Evolutionary conservation across 495 filamentous ascomycete genomes (phyloP), one percentile per base, ranked within the genome.

Genomic region (Aspergillus taichungensis): DNA sequence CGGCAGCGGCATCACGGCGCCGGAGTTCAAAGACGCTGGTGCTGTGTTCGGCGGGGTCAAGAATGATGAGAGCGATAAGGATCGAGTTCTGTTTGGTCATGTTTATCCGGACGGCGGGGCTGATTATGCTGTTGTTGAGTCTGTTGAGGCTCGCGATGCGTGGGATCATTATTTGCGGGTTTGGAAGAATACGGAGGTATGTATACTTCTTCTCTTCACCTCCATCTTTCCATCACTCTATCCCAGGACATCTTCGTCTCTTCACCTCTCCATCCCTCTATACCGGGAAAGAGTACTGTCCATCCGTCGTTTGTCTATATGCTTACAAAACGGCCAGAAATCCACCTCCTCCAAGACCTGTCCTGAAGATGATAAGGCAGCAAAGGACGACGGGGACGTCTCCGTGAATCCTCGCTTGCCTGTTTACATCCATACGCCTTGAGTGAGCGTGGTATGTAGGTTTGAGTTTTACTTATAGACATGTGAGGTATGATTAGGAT

Each of bases 61-160:
- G 40, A 41, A 40, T 6, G 13, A 14, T 28, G 18, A n/a, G 37
- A 38, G 37, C 7, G 39, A 30, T 18, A 45, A 31, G 13, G 41
- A 51, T 18, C 48, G 46, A 1, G 39, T 53, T 12, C 32, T 30
- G 40, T 43, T 53, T 30, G 51, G 46, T 10, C 42, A 12, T 13
- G 45, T 47, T 30, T 31, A 41, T 41, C 36, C 45, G 5, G 28
- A 38, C 27, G 45, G 43, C 11, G 43, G 13, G n/a, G 36, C 30
- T 27, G 37, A 47, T 27, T 40, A 37, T 27, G 40, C 37, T 18
- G n/a, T 27, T 11, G 33, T 40, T 30, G 44, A 32, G 44, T 40
- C 37, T 8, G 18, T 8, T 3, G 13, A 37, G 13, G 1, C 0
- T 11, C 2, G 30, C 28, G 13, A 14, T n/a, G 14, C 27, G 24